These are phyloP conservation scores for Rhamnella rubrinervis DNA, from an alignment of 331 rosid genomes.

Conservation along the genomic window DNA sequence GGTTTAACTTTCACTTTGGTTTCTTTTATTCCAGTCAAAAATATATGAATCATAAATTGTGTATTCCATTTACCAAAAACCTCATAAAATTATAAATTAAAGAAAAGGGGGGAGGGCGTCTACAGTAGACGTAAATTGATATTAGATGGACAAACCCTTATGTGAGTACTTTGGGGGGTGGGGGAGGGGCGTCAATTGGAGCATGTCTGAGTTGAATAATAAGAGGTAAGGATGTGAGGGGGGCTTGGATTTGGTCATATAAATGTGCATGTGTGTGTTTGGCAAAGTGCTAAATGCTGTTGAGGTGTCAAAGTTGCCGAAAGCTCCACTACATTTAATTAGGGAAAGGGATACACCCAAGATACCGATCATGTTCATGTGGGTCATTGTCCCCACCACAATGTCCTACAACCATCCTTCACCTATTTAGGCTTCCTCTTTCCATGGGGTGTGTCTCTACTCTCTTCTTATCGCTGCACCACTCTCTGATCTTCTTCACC, in stretches of 20 bases:
- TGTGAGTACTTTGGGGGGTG: background rate
- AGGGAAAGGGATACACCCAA: background rate
- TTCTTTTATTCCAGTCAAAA: background rate
- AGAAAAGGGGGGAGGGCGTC: background rate
- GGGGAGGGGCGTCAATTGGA: slow-evolving; percentile 2
- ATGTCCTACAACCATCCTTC: background rate
- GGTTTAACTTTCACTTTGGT: background rate
- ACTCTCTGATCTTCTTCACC: background rate
- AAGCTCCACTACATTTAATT: slow-evolving; percentile 14
- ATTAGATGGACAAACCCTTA: background rate
- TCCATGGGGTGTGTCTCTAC: background rate
- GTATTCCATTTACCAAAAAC: no score
- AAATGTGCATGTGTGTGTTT: background rate
- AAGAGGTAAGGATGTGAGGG: background rate
- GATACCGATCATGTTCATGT: slow-evolving; percentile 12
- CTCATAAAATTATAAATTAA: no score
- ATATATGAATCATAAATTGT: no score
- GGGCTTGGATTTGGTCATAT: slow-evolving; percentile 8
- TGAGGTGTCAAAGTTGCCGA: slow-evolving; percentile 7
- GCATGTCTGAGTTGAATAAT: slow-evolving; percentile 1
- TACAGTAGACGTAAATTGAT: background rate
- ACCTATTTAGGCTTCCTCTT: background rate
- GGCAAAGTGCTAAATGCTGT: background rate
- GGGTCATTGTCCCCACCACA: slow-evolving; percentile 28
- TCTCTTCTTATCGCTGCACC: background rate